A percentile compares a stretch with the other conserved stretches of the same genome.
Conservation (phyloP, 2,329 filamentous ascomycete species). For the Fusarium falciforme region DNA sequence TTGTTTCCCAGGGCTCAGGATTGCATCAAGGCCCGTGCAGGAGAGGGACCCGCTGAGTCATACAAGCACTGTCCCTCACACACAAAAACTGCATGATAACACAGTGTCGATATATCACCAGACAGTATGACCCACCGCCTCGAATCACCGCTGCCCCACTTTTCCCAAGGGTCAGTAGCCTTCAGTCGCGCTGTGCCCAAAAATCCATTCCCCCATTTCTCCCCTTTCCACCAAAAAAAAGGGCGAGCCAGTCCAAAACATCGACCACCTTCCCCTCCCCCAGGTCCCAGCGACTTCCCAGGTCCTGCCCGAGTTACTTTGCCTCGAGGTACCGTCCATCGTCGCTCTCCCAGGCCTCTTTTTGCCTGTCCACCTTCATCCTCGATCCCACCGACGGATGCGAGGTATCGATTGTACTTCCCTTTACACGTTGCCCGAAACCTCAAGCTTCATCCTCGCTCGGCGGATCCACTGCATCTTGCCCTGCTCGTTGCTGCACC, state of each 20-base stretch:
- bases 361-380: conserved; percentile 35
- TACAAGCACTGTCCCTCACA: conserved; percentile 5
- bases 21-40: conserved; percentile 10
- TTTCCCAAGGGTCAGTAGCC: conserved; percentile 35
- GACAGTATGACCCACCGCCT: conserved; percentile 2
- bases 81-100: fast-evolving
- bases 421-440: conserved; percentile 22
- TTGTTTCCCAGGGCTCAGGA: conserved; percentile 23
- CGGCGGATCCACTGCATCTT: conserved; percentile 42
- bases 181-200: conserved; percentile 44
- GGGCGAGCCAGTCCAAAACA: conserved; percentile 52
- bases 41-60: conserved; percentile 1
- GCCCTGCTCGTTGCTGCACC: conserved; percentile 17
- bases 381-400: conserved; percentile 27
- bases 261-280: conserved; percentile 48
- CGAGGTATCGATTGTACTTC: conserved; percentile 38
- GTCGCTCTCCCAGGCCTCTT: conserved; percentile 42
- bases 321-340: conserved; percentile 52
- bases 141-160: conserved; percentile 27
- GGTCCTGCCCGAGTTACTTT: conserved; percentile 54
- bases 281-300: conserved; percentile 47
- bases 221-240: conserved; percentile 50
- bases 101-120: background rate
- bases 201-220: conserved; percentile 46
- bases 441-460: conserved; percentile 29